Evolutionary conservation across 1,139 yeast genomes (phyloP), one percentile per base, ranked within the genome.

Genomic region (Nakaseomyces nivariensis): DNA sequence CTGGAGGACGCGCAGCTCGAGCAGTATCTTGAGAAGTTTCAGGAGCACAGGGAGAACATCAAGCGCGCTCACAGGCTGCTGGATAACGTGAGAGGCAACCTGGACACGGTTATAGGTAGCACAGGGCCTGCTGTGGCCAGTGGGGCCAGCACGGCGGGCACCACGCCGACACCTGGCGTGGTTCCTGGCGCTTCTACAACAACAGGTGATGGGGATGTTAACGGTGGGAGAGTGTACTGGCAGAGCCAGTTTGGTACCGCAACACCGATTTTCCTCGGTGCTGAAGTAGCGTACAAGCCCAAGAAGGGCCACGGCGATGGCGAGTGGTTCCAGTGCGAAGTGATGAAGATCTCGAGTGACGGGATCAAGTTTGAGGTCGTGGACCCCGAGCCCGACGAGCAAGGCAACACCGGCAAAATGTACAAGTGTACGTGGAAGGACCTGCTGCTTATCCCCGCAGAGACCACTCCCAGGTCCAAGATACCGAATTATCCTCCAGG

Each of bases 281-380:
- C 92, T 0, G 95, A 87, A 57, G 97, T 92, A 1, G 98, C 97
- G 0, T 92, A 84, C 69, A 81, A 84, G 62, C 77, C 90, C 22
- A 77, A 77, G 53, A 78, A 78, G 57, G 75, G 84, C 29, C 37
- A 38, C 38, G 85, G 80, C 6, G 94, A 86, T 34, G 82, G 78
- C 48, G 98, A 92, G 62, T 94, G 99, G 99, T 89, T 94, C 58
- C 96, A 89, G 65, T 94, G 98, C 70, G 90, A 85, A 59, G 95
- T 92, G 26, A 78, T 84, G 47, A 80, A 79, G 58, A 81, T 92
- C 3, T 70, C 82, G 26, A 81, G 81, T 1, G 97, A 90, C 57
- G 94, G 95, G 1, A 71, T 76, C 27, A 79, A 69, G 53, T 85
- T 81, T 61, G 97, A 92, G 67, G 90, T 94, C 10, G 79, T 88